Base-by-base conservation (phyloP, 1,139 yeast species). In the Nakaseomyces uthaithaninus region DNA sequence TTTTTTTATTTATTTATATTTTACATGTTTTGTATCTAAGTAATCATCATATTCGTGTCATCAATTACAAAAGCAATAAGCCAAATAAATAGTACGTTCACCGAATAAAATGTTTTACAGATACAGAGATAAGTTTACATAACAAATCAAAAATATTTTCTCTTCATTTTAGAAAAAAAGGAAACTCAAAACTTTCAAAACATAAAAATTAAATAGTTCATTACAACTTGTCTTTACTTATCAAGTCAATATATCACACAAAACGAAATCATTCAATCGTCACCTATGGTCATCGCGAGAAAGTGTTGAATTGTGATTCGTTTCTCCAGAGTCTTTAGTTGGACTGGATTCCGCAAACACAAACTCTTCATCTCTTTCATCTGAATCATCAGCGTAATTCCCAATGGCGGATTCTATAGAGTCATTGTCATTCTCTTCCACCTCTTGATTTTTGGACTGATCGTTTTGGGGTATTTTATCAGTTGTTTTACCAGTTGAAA, bases 1-100 rank as follows among this genome's bases (percentile, higher is more conserved):
- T 11, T n/a, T 27, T 27, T 28, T 28, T 28, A 28, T 28, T 28
- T 28, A 28, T 28, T 17, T 28, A 11, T 17, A 10, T 4, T 28
- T 28, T 28, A 17, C 4, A 28, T 28, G 14, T 28, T 28, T 28
- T 28, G 33, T 16, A 8, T 9, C 9, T 28, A 6, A 9, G n/a
- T n/a, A n/a, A n/a, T n/a, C n/a, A n/a, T n/a, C n/a, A n/a, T n/a
- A n/a, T n/a, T n/a, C n/a, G n/a, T n/a, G n/a, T n/a, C n/a, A n/a
- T n/a, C n/a, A n/a, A n/a, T n/a, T n/a, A n/a, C n/a, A n/a, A n/a
- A n/a, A n/a, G n/a, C n/a, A n/a, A n/a, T n/a, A n/a, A n/a, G n/a
- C n/a, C n/a, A n/a, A n/a, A n/a, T n/a, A n/a, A n/a, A n/a, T n/a
- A n/a, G n/a, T n/a, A n/a, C n/a, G n/a, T n/a, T n/a, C n/a, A n/a